Base-by-base conservation (phyloP, 805 yeast species). In the Candida mattraensis region DNA sequence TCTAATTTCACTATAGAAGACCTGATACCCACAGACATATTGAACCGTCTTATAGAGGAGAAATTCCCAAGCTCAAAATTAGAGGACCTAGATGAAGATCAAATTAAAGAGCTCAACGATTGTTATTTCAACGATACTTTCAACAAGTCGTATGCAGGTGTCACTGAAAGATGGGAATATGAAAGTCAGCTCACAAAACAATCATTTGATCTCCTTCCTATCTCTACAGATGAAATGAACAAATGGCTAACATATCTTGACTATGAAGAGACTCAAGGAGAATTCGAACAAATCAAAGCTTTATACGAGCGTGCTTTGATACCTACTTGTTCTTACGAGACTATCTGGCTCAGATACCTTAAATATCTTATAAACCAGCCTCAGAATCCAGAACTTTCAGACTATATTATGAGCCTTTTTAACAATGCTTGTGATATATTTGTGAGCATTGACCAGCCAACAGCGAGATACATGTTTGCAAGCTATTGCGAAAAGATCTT, bases 281-380 rank as follows among this genome's bases (percentile, higher is more conserved):
- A 54, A 12, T 33, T 35, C 7, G 55, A 58, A 5, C 58, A 68
- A 15, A 64, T 74, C 1, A 56, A 59, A 6, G 61, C 71, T 6
- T 51, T 85, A 1, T 89, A 82, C 58, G 91, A 85, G 54, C 68
- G 96, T 38, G 76, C 87, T 12, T 61, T 91, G 8, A 64, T 85
- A 1, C 86, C 94, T 0, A 72, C 80, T 34, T 83, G 88, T 25
- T 60, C 61, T 14, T 64, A 70, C 30, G 77, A 76, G 20, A 64
- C 64, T 11, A 54, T 87, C 13, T 91, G 98, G 98, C 51, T 77
- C 12, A 71, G 71, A 36, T 89, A 83, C 53, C 40, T 76, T 6
- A 60, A 72, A 3, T 87, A 80, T 72, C 50, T 76, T 17, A 58
- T 72, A 15, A 48, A 47, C 2, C 44, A 48, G 42, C 35, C 49